Conservation (phyloP, 345 rosid genomes). For the Euphorbia lathyris region DNA sequence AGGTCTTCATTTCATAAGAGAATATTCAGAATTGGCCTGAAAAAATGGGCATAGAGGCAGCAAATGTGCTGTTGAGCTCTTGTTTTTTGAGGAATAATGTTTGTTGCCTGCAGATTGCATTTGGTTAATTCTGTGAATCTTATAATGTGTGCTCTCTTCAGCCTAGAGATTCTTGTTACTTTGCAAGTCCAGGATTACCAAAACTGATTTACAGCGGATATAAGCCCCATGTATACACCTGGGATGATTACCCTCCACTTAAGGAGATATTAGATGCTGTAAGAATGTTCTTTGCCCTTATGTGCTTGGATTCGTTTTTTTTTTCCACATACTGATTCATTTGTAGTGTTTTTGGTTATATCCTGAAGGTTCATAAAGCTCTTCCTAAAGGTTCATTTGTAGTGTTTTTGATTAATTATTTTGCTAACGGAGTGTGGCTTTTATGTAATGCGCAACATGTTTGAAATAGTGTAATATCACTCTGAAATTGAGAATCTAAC, state of each 20-base stretch:
- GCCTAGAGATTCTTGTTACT: conserved; percentile 83
- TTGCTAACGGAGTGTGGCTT: too few relatives aligned
- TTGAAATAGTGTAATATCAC: too few relatives aligned
- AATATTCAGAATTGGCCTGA: background rate
- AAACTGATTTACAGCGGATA: conserved; percentile 66
- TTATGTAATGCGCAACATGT: too few relatives aligned
- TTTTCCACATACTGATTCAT: too few relatives aligned
- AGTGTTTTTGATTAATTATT: too few relatives aligned
- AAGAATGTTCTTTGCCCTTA: too few relatives aligned
- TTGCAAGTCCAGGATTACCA: conserved; percentile 65
- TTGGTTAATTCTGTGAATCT: background rate
- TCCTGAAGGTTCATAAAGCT: conserved; percentile 54
- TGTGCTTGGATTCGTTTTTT: background rate
- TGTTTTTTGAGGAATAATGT: background rate
- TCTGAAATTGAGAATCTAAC: too few relatives aligned
- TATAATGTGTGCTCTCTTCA: conserved; percentile 19
- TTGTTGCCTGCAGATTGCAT: background rate
- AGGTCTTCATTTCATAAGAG: background rate
- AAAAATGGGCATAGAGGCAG: background rate
- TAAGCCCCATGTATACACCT: conserved; percentile 57
- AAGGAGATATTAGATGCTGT: conserved; percentile 67
- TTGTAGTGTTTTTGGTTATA: conserved; percentile 15
- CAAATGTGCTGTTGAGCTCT: background rate
- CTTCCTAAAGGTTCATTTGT: conserved; percentile 76
- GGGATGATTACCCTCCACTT: conserved; percentile 88